Conservation (phyloP, 768 basidiomycete genomes). For the Leccinum ochraceum region DNA sequence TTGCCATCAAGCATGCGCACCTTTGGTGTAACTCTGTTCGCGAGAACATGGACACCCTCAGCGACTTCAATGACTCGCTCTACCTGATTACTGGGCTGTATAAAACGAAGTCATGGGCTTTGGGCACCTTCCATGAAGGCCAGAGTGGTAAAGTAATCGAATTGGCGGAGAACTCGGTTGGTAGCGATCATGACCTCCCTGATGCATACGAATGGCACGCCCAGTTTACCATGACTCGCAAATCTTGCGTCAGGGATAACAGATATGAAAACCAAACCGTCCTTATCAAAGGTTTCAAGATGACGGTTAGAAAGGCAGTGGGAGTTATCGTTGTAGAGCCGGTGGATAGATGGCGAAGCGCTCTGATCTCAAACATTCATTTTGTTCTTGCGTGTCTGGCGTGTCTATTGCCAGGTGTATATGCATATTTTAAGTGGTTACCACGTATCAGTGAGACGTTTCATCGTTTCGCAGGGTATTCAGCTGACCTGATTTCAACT, state of each 20-base stretch:
- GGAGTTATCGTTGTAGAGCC: background rate
- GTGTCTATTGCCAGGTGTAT: too few species aligned
- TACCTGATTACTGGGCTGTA: constrained; percentile 10
- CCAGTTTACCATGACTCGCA: background rate
- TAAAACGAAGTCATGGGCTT: background rate
- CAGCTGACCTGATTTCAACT: background rate
- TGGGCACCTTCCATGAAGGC: constrained; percentile 1
- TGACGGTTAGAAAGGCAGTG: constrained; percentile 1
- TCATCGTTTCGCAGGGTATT: background rate
- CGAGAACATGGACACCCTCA: background rate
- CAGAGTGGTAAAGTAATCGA: background rate
- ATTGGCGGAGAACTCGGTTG: background rate
- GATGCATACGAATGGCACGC: background rate
- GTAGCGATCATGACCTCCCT: too few species aligned
- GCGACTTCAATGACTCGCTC: background rate
- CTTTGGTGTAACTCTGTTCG: background rate
- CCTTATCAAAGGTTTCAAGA: constrained; percentile 12
- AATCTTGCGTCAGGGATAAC: too few species aligned
- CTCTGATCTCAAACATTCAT: background rate
- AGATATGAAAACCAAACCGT: constrained; percentile 13
- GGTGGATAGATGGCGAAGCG: background rate
- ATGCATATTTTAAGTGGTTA: background rate
- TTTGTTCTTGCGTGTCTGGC: background rate
- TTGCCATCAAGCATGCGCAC: background rate
- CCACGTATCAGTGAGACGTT: background rate